These are phyloP conservation scores for Tetracentron sinense DNA, from an alignment of 164 flowering plant species.

Conservation along the genomic window DNA sequence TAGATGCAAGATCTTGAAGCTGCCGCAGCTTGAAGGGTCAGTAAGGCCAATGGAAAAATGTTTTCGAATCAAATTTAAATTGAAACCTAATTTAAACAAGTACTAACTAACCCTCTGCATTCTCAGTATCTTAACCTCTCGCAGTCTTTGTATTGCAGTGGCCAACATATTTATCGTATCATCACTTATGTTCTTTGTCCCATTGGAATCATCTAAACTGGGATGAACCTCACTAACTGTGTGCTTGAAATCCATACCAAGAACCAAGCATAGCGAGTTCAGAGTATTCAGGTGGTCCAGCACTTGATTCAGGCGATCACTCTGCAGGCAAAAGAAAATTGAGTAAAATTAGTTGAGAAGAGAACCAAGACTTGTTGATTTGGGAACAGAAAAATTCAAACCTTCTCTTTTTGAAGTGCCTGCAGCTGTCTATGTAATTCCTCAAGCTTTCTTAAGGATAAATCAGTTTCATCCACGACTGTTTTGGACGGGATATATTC, in stretches of 20 bases:
- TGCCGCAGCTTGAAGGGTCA: slow-evolving; percentile 20
- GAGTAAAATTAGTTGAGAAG: slow-evolving; percentile 1
- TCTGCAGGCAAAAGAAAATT: slow-evolving; percentile 33
- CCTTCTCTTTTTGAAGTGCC: slow-evolving; percentile 89
- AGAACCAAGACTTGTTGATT: too few relatives aligned
- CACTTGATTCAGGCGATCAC: slow-evolving; percentile 56
- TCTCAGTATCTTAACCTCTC: slow-evolving; percentile 57
- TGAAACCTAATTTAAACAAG: background rate
- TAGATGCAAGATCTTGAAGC: slow-evolving; percentile 73
- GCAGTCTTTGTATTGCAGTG: slow-evolving; percentile 34
- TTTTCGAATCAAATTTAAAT: background rate
- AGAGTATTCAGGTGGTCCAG: slow-evolving; percentile 39
- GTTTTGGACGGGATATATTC: slow-evolving; percentile 22
- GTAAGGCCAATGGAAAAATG: background rate
- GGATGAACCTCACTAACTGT: slow-evolving; percentile 50
- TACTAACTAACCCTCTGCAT: slow-evolving; percentile 51
- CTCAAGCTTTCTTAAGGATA: slow-evolving; percentile 78
- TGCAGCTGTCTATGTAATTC: slow-evolving; percentile 67
- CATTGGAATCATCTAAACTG: slow-evolving; percentile 42
- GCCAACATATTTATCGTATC: slow-evolving; percentile 45
- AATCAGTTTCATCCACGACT: slow-evolving; percentile 69
- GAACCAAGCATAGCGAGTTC: slow-evolving; percentile 59
- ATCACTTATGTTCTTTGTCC: slow-evolving; percentile 37
- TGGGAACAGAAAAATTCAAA: slow-evolving; percentile 9
- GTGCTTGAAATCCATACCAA: slow-evolving; percentile 66